phyloP scores from a whole-genome alignment of 139 green algal genomes.

The Nannochloris sp. region DNA sequence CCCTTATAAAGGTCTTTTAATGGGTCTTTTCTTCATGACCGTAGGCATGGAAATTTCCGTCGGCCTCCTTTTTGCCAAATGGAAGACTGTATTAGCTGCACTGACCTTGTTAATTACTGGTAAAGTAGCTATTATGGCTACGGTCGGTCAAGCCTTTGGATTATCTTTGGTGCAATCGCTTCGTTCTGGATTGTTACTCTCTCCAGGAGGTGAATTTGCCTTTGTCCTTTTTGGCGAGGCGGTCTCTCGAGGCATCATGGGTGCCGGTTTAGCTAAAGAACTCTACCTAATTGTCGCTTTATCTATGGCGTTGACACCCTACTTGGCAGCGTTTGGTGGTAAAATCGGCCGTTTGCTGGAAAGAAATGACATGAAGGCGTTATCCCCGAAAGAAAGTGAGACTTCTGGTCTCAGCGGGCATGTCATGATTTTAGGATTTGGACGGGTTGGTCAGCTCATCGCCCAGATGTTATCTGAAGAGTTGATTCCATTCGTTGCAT shows the following conservation, averaged over 20 bases:
- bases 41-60: constrained; percentile 86
- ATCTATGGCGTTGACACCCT: constrained; percentile 93
- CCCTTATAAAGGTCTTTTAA: constrained; percentile 96
- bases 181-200: constrained; percentile 73
- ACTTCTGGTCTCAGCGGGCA: constrained; percentile 75
- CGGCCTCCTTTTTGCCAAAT: constrained; percentile 54
- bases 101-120: constrained; percentile 70
- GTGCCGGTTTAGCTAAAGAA: constrained; percentile 58
- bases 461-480: constrained; percentile 87
- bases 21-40: constrained; percentile 99
- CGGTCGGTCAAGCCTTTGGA: constrained; percentile 76
- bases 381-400: constrained; percentile 69
- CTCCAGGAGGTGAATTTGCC: constrained; percentile 97
- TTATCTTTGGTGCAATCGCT: constrained; percentile 58
- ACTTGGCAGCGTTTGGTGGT: constrained; percentile 78
- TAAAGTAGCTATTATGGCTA: constrained; percentile 78
- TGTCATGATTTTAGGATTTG: constrained; percentile 93
- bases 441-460: constrained; percentile 84
- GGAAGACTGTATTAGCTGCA: constrained; percentile 59
- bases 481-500: constrained; percentile 94
- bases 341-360: constrained; percentile 74
- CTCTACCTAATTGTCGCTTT: constrained; percentile 95
- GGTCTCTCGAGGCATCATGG: constrained; percentile 51
- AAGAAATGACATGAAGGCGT: constrained; percentile 62
- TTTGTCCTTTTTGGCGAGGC: constrained; percentile 96